These are phyloP conservation scores for Russula earlei DNA, from an alignment of 768 basidiomycete species.

Conservation along the genomic window DNA sequence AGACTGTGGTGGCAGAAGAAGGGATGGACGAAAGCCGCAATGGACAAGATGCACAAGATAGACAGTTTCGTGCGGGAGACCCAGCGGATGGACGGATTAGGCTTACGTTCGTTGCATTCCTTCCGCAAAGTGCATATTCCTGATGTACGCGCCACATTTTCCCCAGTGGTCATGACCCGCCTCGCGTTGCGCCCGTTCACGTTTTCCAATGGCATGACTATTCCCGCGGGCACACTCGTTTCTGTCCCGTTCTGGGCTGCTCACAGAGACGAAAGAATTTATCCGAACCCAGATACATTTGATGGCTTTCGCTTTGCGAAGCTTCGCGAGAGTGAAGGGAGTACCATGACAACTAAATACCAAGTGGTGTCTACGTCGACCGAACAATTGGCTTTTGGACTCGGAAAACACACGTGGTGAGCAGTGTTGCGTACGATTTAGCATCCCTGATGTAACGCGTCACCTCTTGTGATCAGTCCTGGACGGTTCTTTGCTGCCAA, in stretches of 20 bases:
- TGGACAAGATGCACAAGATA: slow-evolving; percentile 27
- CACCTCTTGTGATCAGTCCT: slow-evolving; percentile 14
- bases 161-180: slow-evolving; percentile 20
- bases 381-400: slow-evolving; percentile 26
- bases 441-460: neutral
- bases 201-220: no score
- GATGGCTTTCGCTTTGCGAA: slow-evolving; percentile 36
- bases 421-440: neutral
- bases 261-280: slow-evolving; percentile 24
- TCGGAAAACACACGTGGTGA: slow-evolving; percentile 26
- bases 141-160: no score
- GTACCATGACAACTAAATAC: slow-evolving; percentile 20
- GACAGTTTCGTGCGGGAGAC: slow-evolving; percentile 31
- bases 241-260: slow-evolving; percentile 26
- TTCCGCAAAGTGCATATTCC: neutral
- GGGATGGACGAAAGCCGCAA: slow-evolving; percentile 26
- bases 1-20: slow-evolving; percentile 13
- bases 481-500: slow-evolving; percentile 24
- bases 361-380: slow-evolving; percentile 26
- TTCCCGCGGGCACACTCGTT: no score
- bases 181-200: slow-evolving; percentile 24
- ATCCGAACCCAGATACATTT: slow-evolving; percentile 25
- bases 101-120: neutral
- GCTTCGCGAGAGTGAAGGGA: slow-evolving; percentile 26
- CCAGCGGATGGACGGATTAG: slow-evolving; percentile 21